Evolutionary conservation across 2,329 filamentous ascomycete genomes (phyloP).

Genomic region (Trichoderma sp.): DNA sequence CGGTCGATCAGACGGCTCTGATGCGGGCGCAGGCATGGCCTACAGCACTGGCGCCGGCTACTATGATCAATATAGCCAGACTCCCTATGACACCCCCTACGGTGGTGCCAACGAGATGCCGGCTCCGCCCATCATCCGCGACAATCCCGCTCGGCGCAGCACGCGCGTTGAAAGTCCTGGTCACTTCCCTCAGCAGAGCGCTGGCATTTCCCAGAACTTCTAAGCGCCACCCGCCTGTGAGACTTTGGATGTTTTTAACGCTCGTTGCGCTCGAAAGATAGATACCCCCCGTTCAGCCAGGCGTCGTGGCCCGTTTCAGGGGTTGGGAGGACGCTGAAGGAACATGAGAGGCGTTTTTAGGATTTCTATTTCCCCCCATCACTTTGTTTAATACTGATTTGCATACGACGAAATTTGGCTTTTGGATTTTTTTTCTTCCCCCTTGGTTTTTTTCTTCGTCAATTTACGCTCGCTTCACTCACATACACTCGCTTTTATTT

Average conservation of each 20-base stretch:
- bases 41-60: constrained; percentile 48
- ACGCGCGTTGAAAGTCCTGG: constrained; percentile 90
- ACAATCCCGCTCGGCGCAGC: constrained; percentile 88
- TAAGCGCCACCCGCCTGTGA: constrained; percentile 41
- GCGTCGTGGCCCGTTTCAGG: background rate
- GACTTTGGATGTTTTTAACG: background rate
- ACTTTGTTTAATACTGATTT: constrained; percentile 18
- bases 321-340: constrained; percentile 5
- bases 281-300: constrained; percentile 8
- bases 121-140: constrained; percentile 79
- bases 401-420: constrained; percentile 17
- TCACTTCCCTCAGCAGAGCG: constrained; percentile 87
- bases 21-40: constrained; percentile 45
- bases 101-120: constrained; percentile 39
- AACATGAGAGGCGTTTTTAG: constrained; percentile 13
- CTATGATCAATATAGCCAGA: constrained; percentile 58
- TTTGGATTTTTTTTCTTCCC: background rate
- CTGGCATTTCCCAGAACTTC: constrained; percentile 96
- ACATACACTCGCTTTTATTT: constrained; percentile 1
- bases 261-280: constrained; percentile 11
- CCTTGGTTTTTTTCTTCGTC: background rate
- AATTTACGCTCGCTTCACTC: background rate
- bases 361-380: background rate
- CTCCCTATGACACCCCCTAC: constrained; percentile 51
- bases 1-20: constrained; percentile 67